phyloP scores from a whole-genome alignment of 345 rosid genomes.

The Chamaenerion angustifolium region DNA sequence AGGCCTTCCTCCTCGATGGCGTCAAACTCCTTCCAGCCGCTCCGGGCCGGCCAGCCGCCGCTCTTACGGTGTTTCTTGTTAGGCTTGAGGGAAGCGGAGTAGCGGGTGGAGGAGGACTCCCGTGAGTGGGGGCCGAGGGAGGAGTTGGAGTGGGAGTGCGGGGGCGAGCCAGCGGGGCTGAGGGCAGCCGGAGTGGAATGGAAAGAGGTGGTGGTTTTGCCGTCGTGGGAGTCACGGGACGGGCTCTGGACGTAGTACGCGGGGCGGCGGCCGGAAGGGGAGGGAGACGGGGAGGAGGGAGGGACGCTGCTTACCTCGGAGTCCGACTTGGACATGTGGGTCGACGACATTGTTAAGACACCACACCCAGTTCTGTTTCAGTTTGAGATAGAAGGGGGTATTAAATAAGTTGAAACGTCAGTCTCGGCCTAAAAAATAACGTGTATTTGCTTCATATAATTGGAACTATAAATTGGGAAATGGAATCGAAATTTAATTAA shows the following conservation, averaged over 20 bases:
- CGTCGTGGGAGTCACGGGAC: constrained; percentile 58
- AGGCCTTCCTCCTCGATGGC: constrained; percentile 68
- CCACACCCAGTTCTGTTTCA: no score
- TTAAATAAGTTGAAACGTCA: no score
- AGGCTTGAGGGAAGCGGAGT: constrained; percentile 39
- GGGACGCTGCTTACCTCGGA: constrained; percentile 53
- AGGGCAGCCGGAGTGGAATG: constrained; percentile 47
- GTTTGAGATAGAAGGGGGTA: no score
- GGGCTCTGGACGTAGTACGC: constrained; percentile 74
- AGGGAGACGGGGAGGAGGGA: constrained; percentile 37
- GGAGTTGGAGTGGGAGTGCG: constrained; percentile 62
- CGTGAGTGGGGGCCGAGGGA: constrained; percentile 60
- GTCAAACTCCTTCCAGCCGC: constrained; percentile 32
- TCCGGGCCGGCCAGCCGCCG: constrained; percentile 10
- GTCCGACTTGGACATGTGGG: constrained; percentile 37
- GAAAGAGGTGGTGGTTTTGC: constrained; percentile 53
- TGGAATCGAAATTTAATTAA: no score
- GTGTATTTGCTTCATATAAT: no score
- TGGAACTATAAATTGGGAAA: no score
- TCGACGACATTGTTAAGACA: neutral
- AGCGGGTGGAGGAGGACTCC: constrained; percentile 53
- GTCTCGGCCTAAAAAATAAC: no score
- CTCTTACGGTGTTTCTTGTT: constrained; percentile 5
- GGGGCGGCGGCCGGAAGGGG: constrained; percentile 25
- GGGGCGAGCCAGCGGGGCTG: constrained; percentile 61